A percentile compares a stretch with the other conserved stretches of the same genome.
These are phyloP conservation scores for Termitomyces sp. DNA, from an alignment of 768 basidiomycete species.

Conservation along the genomic window DNA sequence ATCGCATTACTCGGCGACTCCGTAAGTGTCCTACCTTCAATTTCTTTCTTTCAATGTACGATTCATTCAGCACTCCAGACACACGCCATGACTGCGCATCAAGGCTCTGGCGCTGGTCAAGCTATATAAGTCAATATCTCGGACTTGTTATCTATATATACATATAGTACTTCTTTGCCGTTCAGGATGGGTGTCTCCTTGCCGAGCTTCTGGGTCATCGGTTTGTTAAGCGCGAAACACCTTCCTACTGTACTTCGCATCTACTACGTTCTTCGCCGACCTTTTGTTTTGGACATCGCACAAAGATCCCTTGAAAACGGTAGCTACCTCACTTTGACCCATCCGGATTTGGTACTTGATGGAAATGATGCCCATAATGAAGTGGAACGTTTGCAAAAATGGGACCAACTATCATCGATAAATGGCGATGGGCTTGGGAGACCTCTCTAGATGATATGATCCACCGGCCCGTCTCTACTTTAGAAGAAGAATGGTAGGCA, in stretches of 20 bases:
- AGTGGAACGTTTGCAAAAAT: conserved; percentile 21
- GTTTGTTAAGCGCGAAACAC: conserved; percentile 11
- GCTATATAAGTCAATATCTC: conserved; percentile 36
- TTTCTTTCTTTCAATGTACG: not conserved
- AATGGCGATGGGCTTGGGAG: conserved; percentile 42
- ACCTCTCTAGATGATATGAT: conserved; percentile 28
- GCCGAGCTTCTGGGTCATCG: conserved; percentile 23
- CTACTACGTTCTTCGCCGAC: conserved; percentile 34
- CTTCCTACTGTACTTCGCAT: conserved; percentile 26
- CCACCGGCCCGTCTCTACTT: conserved; percentile 14
- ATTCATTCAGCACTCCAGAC: conserved; percentile 21
- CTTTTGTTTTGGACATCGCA: conserved; percentile 28
- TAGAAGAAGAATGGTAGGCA: not conserved
- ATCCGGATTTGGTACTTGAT: conserved; percentile 21
- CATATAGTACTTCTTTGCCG: not conserved
- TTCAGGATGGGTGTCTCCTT: conserved; percentile 36
- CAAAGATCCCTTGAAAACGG: conserved; percentile 17
- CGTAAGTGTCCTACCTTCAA: conserved; percentile 19
- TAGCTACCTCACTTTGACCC: conserved; percentile 15
- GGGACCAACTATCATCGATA: conserved; percentile 26
- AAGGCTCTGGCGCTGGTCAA: conserved; percentile 49
- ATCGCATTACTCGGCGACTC: conserved; percentile 51
- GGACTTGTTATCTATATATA: not conserved
- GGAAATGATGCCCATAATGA: conserved; percentile 17
- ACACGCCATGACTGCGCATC: conserved; percentile 45